These are phyloP conservation scores for Asterella californica DNA, from an alignment of 225 moss, liverwort and hornwort species.

Conservation along the genomic window DNA sequence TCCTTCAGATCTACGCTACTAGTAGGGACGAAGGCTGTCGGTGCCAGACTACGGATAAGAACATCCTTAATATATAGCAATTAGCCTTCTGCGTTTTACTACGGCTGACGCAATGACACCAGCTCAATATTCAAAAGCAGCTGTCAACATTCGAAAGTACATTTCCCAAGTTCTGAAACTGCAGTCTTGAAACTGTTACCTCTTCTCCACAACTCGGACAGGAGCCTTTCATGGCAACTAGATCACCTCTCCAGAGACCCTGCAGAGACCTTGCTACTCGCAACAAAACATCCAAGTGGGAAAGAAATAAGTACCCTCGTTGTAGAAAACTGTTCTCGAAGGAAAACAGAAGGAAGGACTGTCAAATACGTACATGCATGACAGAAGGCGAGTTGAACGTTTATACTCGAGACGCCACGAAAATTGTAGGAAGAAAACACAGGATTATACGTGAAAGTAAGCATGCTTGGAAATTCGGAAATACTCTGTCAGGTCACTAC, in stretches of 20 bases:
- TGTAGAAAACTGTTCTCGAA: background rate
- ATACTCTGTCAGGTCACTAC: too few species aligned
- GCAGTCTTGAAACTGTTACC: conserved; percentile 26
- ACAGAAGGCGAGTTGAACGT: background rate
- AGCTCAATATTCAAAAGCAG: background rate
- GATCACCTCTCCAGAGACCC: conserved; percentile 74
- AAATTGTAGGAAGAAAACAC: background rate
- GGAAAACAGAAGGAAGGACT: background rate
- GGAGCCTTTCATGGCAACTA: conserved; percentile 83
- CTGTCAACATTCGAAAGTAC: too few species aligned
- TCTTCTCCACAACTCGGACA: conserved; percentile 94
- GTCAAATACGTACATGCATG: background rate
- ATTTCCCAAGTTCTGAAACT: background rate
- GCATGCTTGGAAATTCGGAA: too few species aligned
- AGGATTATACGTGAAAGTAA: too few species aligned
- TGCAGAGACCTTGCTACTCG: conserved; percentile 44
- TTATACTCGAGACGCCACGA: background rate
- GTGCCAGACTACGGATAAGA: background rate
- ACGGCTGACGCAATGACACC: background rate
- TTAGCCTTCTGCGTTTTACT: background rate
- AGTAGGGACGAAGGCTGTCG: background rate
- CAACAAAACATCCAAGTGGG: background rate
- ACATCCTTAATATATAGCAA: background rate
- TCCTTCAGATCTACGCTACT: background rate
- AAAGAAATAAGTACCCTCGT: background rate